A percentile compares a stretch with the other conserved stretches of the same genome.
Evolutionary conservation across 441 rosid genomes (phyloP).

Genomic region (Corymbia citriodora): DNA sequence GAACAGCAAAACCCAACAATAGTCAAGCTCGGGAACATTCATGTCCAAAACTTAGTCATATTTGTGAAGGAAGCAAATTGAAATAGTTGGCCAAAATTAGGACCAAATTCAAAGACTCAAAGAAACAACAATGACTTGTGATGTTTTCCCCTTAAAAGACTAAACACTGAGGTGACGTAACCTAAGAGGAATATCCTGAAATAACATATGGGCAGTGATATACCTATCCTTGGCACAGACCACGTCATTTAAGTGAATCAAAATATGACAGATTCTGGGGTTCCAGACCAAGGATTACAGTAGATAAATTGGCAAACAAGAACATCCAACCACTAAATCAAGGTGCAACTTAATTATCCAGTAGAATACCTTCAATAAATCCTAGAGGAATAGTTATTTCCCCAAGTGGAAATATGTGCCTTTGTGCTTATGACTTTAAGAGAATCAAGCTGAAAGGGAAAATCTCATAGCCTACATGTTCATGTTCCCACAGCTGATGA

Average conservation of each 20-base stretch:
- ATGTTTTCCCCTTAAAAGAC: not conserved
- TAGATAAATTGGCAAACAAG: not conserved
- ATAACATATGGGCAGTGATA: not conserved
- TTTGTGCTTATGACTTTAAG: not conserved
- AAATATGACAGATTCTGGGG: not conserved
- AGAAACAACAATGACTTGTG: not conserved
- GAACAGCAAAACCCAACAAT: not conserved
- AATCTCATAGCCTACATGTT: slow-evolving; percentile 40
- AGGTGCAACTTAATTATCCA: not conserved
- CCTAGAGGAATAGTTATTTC: not conserved
- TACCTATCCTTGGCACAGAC: not conserved
- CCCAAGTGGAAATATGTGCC: not conserved
- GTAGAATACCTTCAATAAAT: not conserved
- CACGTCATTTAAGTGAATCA: not conserved
- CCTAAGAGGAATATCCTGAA: not conserved
- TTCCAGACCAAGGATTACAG: not conserved
- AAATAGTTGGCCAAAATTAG: not conserved
- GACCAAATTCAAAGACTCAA: not conserved
- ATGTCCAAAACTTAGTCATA: not conserved
- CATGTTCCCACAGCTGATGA: slow-evolving; percentile 70
- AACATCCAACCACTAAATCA: not conserved
- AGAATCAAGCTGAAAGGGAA: not conserved
- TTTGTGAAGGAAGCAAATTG: not conserved
- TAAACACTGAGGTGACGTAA: not conserved
- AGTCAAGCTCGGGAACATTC: not conserved